Evolutionary conservation across 768 basidiomycete species (phyloP).

Genomic region (Tylopilus rubrobrunneus): DNA sequence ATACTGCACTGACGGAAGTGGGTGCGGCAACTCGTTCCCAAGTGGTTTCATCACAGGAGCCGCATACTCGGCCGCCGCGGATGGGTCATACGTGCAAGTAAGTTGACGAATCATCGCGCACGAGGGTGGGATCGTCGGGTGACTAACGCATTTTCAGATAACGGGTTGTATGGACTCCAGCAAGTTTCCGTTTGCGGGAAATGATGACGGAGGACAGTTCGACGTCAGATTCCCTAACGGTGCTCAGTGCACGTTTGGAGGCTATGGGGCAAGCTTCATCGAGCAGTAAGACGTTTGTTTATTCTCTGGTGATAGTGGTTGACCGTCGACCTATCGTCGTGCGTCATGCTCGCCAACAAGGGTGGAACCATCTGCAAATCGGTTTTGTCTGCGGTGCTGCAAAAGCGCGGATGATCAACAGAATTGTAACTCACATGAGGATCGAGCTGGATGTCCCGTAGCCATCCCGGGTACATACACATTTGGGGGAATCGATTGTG

Average conservation of each 20-base stretch:
- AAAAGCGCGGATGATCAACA: conserved; percentile 37
- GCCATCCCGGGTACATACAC: conserved; percentile 46
- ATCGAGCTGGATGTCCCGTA: conserved; percentile 38
- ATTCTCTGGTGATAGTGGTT: background rate
- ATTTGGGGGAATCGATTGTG: conserved; percentile 39
- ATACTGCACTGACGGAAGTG: conserved; percentile 33
- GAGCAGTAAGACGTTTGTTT: conserved; percentile 35
- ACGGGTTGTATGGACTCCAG: conserved; percentile 36
- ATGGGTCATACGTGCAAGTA: conserved; percentile 40
- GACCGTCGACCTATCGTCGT: background rate
- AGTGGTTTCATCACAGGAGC: conserved; percentile 38
- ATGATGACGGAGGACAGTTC: conserved; percentile 47
- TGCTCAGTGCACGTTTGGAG: conserved; percentile 51
- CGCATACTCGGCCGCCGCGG: conserved; percentile 28
- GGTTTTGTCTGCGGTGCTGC: conserved; percentile 52
- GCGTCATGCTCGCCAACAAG: conserved; percentile 22
- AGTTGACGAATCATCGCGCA: background rate
- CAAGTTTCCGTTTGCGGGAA: conserved; percentile 30
- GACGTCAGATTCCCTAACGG: conserved; percentile 50
- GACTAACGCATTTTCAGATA: conserved; percentile 24
- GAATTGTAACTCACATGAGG: conserved; percentile 51
- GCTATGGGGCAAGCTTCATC: conserved; percentile 49
- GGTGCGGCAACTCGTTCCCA: conserved; percentile 30
- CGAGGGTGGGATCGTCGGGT: background rate
- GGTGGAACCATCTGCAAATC: conserved; percentile 41